Evolutionary conservation across 108 stramenopile species (phyloP).

Genomic region (Bacterosira constricta): DNA sequence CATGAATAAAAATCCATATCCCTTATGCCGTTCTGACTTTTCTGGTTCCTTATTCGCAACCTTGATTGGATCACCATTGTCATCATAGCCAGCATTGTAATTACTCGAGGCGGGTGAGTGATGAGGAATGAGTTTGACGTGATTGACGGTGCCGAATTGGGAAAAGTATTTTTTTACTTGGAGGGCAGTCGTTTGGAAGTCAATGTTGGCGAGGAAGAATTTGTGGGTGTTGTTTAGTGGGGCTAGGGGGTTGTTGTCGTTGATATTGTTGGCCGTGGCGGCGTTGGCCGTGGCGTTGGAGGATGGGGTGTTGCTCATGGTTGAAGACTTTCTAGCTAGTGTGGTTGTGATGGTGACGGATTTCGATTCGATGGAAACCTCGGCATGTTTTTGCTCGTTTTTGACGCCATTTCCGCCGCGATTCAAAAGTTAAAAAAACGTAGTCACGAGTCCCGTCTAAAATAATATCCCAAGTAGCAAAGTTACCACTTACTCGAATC

Average conservation of each 20-base stretch:
- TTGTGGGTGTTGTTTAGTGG: slow-evolving; percentile 43
- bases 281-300: background rate
- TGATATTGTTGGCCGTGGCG: background rate
- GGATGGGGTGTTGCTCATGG: too few relatives aligned
- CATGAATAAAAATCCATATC: slow-evolving; percentile 57
- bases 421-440: too few relatives aligned
- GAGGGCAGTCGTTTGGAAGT: slow-evolving; percentile 31
- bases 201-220: slow-evolving; percentile 54
- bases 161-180: slow-evolving; percentile 37
- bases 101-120: background rate
- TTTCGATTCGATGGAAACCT: too few relatives aligned
- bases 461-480: too few relatives aligned
- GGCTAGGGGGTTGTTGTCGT: slow-evolving; percentile 13
- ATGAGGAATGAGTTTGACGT: slow-evolving; percentile 46
- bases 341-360: too few relatives aligned
- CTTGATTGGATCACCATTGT: too few relatives aligned
- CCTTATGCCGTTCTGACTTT: slow-evolving; percentile 16
- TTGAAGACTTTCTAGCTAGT: too few relatives aligned
- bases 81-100: background rate
- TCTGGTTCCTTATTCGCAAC: background rate
- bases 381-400: too few relatives aligned
- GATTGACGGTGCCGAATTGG: slow-evolving; percentile 48
- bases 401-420: too few relatives aligned
- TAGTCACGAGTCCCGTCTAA: too few relatives aligned
- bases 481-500: too few relatives aligned